Evolutionary conservation across 768 basidiomycete genomes (phyloP).

Genomic region (Boletus rex-veris): DNA sequence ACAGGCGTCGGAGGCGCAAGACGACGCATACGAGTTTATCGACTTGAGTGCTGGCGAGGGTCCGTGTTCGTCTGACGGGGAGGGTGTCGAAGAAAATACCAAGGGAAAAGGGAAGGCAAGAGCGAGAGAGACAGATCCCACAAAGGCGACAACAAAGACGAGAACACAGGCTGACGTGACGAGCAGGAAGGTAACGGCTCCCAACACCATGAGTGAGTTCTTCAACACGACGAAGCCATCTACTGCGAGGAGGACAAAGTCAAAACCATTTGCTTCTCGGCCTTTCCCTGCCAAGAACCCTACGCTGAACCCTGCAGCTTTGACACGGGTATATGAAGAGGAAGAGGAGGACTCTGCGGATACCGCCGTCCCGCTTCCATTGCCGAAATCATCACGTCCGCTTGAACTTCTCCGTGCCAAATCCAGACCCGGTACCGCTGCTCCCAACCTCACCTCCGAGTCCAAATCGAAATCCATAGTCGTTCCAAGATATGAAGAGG

Average conservation of each 20-base stretch:
- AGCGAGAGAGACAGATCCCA: background rate
- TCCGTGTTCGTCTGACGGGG: slow-evolving; percentile 17
- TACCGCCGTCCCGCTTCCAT: background rate
- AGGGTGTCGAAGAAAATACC: background rate
- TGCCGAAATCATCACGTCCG: slow-evolving; percentile 22
- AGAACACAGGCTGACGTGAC: background rate
- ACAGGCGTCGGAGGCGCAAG: slow-evolving; percentile 23
- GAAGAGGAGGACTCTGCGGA: slow-evolving; percentile 10
- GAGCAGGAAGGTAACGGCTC: background rate
- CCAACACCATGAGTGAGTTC: slow-evolving; percentile 10
- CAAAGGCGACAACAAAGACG: background rate
- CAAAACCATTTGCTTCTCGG: background rate
- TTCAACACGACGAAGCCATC: slow-evolving; percentile 10
- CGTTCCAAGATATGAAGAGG: slow-evolving; percentile 8
- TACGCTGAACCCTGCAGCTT: background rate
- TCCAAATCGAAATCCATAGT: background rate
- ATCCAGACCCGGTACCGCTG: background rate
- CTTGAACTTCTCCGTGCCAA: slow-evolving; percentile 26
- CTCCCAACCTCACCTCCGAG: background rate
- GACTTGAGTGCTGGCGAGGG: slow-evolving; percentile 25
- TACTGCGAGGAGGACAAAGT: background rate
- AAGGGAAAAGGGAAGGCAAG: slow-evolving; percentile 12
- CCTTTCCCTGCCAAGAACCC: background rate
- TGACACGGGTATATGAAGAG: slow-evolving; percentile 4
- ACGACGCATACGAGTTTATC: slow-evolving; percentile 26